A percentile compares a stretch with the other conserved stretches of the same genome.
These are phyloP conservation scores for Pisolithus sp. DNA, from an alignment of 768 basidiomycete species.

Conservation along the genomic window DNA sequence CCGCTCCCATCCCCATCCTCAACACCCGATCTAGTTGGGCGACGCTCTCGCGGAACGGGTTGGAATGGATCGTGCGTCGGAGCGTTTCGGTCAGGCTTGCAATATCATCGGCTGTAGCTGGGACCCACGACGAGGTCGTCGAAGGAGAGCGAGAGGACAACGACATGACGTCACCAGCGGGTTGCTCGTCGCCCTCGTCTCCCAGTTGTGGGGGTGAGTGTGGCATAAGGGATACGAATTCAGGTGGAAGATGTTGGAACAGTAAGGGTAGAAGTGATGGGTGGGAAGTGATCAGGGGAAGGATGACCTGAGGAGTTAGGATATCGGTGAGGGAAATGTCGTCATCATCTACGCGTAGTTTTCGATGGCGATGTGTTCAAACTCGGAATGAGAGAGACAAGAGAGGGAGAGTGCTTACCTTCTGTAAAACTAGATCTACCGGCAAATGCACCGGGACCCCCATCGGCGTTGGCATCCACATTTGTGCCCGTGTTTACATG, in stretches of 20 bases:
- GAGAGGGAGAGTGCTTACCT: not conserved
- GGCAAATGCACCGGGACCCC: not conserved
- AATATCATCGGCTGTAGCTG: constrained; percentile 18
- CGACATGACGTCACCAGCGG: no score
- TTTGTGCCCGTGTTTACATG: no score
- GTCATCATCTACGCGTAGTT: constrained; percentile 32
- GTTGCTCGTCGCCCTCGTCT: no score
- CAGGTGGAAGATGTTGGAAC: constrained; percentile 78
- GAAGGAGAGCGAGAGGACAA: no score
- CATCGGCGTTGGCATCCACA: constrained; percentile 18
- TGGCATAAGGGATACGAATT: constrained; percentile 15
- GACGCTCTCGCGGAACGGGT: constrained; percentile 78
- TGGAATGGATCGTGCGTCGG: constrained; percentile 69
- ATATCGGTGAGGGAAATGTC: constrained; percentile 62
- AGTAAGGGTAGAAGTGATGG: constrained; percentile 64
- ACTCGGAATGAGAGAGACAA: not conserved
- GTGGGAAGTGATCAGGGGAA: constrained; percentile 62
- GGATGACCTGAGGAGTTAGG: constrained; percentile 65
- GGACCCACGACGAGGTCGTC: constrained; percentile 39
- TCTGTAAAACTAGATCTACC: not conserved
- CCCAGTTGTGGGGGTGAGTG: no score
- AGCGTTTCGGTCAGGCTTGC: constrained; percentile 44
- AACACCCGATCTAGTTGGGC: constrained; percentile 79
- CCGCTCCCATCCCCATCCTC: constrained; percentile 70
- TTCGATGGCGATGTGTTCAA: constrained; percentile 5